Conservation (phyloP, 768 basidiomycete species). For the Boletus speciosus region DNA sequence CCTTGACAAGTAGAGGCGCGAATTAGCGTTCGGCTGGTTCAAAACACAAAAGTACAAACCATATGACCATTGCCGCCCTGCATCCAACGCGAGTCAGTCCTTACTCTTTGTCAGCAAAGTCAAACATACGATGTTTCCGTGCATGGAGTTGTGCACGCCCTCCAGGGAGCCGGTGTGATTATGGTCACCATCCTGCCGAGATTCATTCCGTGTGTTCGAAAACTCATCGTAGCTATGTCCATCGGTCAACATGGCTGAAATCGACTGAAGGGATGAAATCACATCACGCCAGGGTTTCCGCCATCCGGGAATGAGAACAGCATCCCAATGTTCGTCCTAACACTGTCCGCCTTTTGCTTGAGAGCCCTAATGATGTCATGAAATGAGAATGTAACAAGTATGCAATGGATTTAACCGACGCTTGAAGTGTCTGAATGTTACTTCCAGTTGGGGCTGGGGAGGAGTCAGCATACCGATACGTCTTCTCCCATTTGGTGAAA, state of each 20-base stretch:
- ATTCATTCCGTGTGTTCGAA: constrained; percentile 23
- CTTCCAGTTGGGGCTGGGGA: constrained; percentile 12
- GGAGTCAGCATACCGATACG: constrained; percentile 17
- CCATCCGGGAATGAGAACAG: constrained; percentile 19
- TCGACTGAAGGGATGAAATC: not conserved
- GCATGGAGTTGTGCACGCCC: constrained; percentile 19
- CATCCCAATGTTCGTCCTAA: constrained; percentile 17
- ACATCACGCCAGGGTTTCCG: constrained; percentile 13
- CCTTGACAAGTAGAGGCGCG: constrained; percentile 6
- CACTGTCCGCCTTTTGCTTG: constrained; percentile 10
- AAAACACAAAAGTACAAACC: constrained; percentile 11
- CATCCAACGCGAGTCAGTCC: not conserved
- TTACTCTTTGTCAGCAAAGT: not conserved
- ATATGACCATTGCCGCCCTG: constrained; percentile 29
- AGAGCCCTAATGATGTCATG: constrained; percentile 7
- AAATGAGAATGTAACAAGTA: not conserved
- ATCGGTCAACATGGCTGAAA: not conserved
- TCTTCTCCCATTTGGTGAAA: constrained; percentile 18
- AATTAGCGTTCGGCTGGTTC: not conserved
- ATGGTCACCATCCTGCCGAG: constrained; percentile 12
- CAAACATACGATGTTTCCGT: constrained; percentile 16
- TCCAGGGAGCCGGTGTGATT: constrained; percentile 20
- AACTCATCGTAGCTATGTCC: constrained; percentile 27
- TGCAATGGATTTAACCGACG: constrained; percentile 3
- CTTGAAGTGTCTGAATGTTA: constrained; percentile 9